phyloP scores from a whole-genome alignment of 306 rosid genomes.

The Cucumis melo region DNA sequence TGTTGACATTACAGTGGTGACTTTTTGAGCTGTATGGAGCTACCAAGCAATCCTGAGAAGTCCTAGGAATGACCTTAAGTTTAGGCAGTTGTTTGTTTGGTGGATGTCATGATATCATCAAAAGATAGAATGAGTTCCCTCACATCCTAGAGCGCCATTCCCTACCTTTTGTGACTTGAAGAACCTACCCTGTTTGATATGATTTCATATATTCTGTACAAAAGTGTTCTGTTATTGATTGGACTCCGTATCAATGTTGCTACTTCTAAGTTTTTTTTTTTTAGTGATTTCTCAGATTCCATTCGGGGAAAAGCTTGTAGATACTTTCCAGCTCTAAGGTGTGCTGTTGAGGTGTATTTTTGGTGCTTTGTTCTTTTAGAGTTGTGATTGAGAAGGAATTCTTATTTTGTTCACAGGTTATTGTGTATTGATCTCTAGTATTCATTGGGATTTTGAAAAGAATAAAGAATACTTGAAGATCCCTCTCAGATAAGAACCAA shows the following conservation, averaged over 20 bases:
- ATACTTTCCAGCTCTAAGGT: neutral
- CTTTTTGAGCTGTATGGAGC: neutral
- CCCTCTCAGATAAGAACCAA: neutral
- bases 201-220: neutral
- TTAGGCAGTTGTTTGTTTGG: neutral
- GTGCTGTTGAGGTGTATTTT: neutral
- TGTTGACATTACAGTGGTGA: neutral
- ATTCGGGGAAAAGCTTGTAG: neutral
- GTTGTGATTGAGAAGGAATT: neutral
- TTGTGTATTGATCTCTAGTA: neutral
- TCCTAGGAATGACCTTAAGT: neutral
- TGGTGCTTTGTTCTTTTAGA: neutral
- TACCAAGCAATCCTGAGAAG: neutral
- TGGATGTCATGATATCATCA: neutral
- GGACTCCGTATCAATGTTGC: neutral
- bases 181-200: neutral
- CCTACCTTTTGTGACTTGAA: neutral
- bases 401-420: neutral
- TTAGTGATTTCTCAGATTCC: neutral
- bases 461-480: neutral
- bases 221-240: conserved; percentile 2
- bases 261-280: neutral
- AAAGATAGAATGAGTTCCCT: neutral
- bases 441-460: neutral
- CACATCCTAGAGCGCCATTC: neutral